Evolutionary conservation across 306 rosid genomes (phyloP).

Genomic region (Citrullus amarus): DNA sequence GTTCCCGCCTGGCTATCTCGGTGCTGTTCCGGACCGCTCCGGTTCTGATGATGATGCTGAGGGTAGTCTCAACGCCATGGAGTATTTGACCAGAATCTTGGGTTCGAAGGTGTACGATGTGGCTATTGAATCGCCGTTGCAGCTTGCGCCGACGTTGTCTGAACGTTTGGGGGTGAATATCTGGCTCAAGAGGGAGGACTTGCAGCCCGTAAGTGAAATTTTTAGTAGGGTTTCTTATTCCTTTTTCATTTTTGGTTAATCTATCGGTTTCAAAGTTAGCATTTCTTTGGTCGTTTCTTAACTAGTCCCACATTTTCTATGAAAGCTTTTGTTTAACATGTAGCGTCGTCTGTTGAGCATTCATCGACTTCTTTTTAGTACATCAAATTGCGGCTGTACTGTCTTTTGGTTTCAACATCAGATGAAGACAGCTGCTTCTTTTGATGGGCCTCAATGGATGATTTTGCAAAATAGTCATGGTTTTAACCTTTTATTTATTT

Average conservation of each 20-base stretch:
- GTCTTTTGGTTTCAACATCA: slow-evolving; percentile 1
- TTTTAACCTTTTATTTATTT: neutral
- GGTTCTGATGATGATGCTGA: slow-evolving; percentile 12
- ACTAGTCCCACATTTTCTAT: neutral
- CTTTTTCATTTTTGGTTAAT: neutral
- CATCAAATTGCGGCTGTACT: neutral
- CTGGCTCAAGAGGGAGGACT: slow-evolving; percentile 91
- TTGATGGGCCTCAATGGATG: neutral
- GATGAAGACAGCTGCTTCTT: neutral
- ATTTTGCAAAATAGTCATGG: neutral
- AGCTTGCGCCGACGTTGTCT: slow-evolving; percentile 62
- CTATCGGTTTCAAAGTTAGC: neutral
- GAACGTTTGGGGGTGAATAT: slow-evolving; percentile 49
- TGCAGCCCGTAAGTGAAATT: slow-evolving; percentile 59
- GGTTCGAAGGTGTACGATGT: slow-evolving; percentile 79
- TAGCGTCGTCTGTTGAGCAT: neutral
- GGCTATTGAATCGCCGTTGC: slow-evolving; percentile 68
- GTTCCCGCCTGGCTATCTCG: slow-evolving; percentile 69
- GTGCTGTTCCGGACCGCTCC: slow-evolving; percentile 46
- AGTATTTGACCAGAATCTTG: slow-evolving; percentile 62
- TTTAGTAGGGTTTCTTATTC: neutral
- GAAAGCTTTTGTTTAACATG: neutral
- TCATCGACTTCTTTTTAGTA: neutral
- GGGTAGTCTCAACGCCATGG: slow-evolving; percentile 30
- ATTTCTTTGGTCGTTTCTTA: neutral